Base-by-base conservation (phyloP, 2,329 filamentous ascomycete species). In the Aspergillus luchuensis region DNA sequence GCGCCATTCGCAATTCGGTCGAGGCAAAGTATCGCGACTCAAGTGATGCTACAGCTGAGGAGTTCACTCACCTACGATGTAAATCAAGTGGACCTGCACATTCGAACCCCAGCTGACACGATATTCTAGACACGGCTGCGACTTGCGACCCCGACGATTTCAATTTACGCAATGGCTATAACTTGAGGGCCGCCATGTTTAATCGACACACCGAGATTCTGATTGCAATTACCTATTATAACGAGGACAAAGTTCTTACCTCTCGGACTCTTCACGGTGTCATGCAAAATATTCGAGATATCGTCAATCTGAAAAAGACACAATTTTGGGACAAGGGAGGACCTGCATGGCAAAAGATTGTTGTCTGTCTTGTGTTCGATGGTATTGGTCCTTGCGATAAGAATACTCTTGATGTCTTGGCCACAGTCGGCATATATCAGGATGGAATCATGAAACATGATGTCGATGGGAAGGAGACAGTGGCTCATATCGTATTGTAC, bases 291-390 rank as follows among this genome's bases (percentile, higher is more conserved):
- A 95, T 98, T 72, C 90, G 94, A 63, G 95, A 98, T 72, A 98
- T 99, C 75, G 94, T 98, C 73, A 98, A 97, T 80, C 84, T 98
- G 65, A 98, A 98, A 81, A 97, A 96, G 81, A 97, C 95, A 33
- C 94, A 96, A 71, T 99, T 98, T 82, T 98, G 95, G 95, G 97
- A 98, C 82, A 96, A 97, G 82, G 95, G 95, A 71, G 95, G 95
- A 59, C 95, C 95, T 8, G 95, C 95, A 57, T 98, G 95, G 95
- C 95, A 98, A 77, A 99, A 98, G 83, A 98, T 99, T 74, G 95
- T 98, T 30, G 95, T 98, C 63, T 96, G 91, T 77, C 82, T 98
- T 67, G 92, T 99, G 65, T 98, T 98, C 72, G 95, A 99, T 76
- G 95, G 95, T 85, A 96, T 99, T 71, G 94, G 97, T 71, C 95